phyloP scores from a whole-genome alignment of 2,329 filamentous ascomycete genomes.

The Leptographium lundbergii region DNA sequence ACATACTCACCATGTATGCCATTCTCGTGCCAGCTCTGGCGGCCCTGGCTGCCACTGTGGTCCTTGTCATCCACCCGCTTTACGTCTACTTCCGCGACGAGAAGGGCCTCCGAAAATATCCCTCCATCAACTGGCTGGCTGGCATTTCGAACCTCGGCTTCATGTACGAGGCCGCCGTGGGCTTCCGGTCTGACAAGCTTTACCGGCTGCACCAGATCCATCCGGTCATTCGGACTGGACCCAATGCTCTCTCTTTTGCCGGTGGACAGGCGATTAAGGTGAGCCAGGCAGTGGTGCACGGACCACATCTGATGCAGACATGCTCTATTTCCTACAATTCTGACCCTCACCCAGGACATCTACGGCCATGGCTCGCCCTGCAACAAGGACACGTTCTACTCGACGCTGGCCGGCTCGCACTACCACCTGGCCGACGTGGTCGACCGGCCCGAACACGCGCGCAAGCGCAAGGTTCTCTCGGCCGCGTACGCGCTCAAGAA shows the following conservation, averaged over 20 bases:
- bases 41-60: constrained; percentile 13
- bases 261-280: constrained; percentile 28
- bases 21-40: neutral
- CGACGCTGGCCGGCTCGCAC: constrained; percentile 31
- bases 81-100: constrained; percentile 30
- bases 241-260: constrained; percentile 29
- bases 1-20: neutral
- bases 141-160: constrained; percentile 33
- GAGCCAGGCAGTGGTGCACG: neutral
- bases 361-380: constrained; percentile 38
- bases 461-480: constrained; percentile 37
- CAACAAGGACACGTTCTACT: constrained; percentile 35
- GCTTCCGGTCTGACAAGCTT: constrained; percentile 29
- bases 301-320: neutral
- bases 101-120: constrained; percentile 34
- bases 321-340: neutral
- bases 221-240: constrained; percentile 31
- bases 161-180: constrained; percentile 29
- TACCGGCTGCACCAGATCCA: constrained; percentile 30
- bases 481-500: constrained; percentile 40
- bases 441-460: constrained; percentile 36
- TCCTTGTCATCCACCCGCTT: constrained; percentile 26
- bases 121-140: constrained; percentile 27
- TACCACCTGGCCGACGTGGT: constrained; percentile 38
- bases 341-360: constrained; percentile 23